A percentile compares a stretch with the other conserved stretches of the same genome.
Conservation (phyloP, 768 basidiomycete species). For the Boletus vinaceobasis region DNA sequence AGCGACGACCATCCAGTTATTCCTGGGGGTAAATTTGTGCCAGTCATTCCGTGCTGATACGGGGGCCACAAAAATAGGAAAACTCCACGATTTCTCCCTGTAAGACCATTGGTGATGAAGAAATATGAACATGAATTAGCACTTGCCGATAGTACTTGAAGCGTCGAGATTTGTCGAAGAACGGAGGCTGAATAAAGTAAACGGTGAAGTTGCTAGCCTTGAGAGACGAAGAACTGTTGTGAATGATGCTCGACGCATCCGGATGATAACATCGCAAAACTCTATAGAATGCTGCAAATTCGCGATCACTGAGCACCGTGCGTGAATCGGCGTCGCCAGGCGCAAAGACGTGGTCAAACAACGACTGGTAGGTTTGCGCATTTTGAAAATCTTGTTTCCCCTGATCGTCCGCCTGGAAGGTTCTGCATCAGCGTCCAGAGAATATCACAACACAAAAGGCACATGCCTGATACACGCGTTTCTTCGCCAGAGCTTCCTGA, state of each 20-base stretch:
- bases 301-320: too few relatives aligned
- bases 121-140: too few relatives aligned
- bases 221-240: not conserved
- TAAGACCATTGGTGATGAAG: not conserved
- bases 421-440: not conserved
- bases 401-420: not conserved
- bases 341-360: too few relatives aligned
- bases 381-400: too few relatives aligned
- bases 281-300: too few relatives aligned
- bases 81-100: conserved; percentile 10
- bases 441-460: not conserved
- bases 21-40: conserved; percentile 2
- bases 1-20: not conserved
- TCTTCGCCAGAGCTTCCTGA: not conserved
- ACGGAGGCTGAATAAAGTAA: conserved; percentile 7
- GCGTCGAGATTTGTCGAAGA: conserved; percentile 1
- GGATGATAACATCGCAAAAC: not conserved
- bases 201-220: conserved; percentile 3
- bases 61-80: conserved; percentile 7
- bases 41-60: not conserved
- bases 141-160: not conserved
- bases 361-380: too few relatives aligned
- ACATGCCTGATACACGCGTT: not conserved
- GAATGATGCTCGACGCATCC: not conserved
- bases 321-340: too few relatives aligned